phyloP scores from a whole-genome alignment of 495 filamentous ascomycete species.

The Parathielavia hyrcaniae region DNA sequence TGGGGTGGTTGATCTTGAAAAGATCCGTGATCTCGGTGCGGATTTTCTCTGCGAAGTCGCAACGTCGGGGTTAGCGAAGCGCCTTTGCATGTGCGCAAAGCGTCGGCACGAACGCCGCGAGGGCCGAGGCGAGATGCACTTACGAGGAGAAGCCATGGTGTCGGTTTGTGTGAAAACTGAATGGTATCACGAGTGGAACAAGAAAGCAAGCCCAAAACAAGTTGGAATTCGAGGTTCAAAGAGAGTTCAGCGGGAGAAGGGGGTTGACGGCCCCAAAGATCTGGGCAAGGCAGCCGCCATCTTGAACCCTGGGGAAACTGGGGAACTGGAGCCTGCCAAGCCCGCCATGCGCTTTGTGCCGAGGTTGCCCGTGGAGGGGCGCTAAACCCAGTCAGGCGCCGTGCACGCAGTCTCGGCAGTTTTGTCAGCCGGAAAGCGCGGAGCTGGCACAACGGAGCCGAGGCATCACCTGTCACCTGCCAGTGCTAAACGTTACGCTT shows the following conservation, averaged over 20 bases:
- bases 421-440: not conserved
- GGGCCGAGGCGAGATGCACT: slow-evolving; percentile 31
- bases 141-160: slow-evolving; percentile 80
- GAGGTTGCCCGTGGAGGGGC: slow-evolving; percentile 16
- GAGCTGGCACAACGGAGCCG: slow-evolving; percentile 10
- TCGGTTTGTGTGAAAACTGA: slow-evolving; percentile 17
- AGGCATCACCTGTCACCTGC: not conserved
- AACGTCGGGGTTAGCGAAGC: slow-evolving; percentile 12
- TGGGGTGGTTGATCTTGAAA: slow-evolving; percentile 92
- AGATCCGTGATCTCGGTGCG: slow-evolving; percentile 88
- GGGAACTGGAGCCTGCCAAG: slow-evolving; percentile 10
- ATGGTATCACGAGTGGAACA: slow-evolving; percentile 23
- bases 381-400: slow-evolving; percentile 9
- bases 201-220: not conserved
- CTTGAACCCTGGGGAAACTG: slow-evolving; percentile 10
- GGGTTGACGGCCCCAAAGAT: slow-evolving; percentile 3
- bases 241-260: not conserved
- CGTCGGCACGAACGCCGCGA: slow-evolving; percentile 9
- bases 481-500: not conserved
- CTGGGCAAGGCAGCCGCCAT: slow-evolving; percentile 10
- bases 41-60: slow-evolving; percentile 62
- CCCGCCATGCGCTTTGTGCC: slow-evolving; percentile 13
- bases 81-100: not conserved
- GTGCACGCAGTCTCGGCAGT: too few species aligned
- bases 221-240: not conserved